Evolutionary conservation across 2,329 filamentous ascomycete genomes (phyloP), one percentile per base, ranked within the genome.

Genomic region (Xylaria sp.): DNA sequence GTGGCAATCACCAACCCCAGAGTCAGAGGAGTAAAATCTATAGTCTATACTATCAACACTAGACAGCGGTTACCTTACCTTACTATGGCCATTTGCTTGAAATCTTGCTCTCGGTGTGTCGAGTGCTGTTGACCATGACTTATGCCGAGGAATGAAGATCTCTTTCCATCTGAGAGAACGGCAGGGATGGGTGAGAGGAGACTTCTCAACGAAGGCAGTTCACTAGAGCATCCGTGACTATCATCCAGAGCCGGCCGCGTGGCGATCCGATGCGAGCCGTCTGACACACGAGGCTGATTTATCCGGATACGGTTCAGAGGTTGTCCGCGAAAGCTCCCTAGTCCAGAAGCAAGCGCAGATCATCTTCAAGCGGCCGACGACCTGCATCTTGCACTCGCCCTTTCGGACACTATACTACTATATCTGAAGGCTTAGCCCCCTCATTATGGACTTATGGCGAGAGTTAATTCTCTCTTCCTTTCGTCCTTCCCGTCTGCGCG

Each of bases 231-330:
- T 61, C 40, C 17, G 43, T 51, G 38, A 52, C 29, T 33, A 19
- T 31, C 33, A 35, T 46, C 33, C 44, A 21, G n/a, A 48, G 25
- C 33, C 59, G 55, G 55, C 56, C 63, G 54, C 52, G 52, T 63
- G 63, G 65, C 54, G 58, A 62, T 64, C 52, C 58, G 41, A 59
- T 59, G 47, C 52, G 53, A 57, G 47, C 31, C 52, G 62, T 62
- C 65, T 64, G 62, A 65, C 43, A 65, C 58, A 64, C 46, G 53
- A 64, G 57, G 64, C 52, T 63, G 63, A 58, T 68, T 63, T 62
- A 67, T 62, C 65, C 60, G 61, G 51, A 27, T 37, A 19, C n/a
- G 27, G 21, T 44, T 35, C 51, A 44, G 38, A 60, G 62, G 60
- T 54, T 44, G 49, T 48, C 56, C 48, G 46, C 7, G 29, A 31